Conservation (phyloP, 164 flowering plant genomes). For the Malania oleifera region DNA sequence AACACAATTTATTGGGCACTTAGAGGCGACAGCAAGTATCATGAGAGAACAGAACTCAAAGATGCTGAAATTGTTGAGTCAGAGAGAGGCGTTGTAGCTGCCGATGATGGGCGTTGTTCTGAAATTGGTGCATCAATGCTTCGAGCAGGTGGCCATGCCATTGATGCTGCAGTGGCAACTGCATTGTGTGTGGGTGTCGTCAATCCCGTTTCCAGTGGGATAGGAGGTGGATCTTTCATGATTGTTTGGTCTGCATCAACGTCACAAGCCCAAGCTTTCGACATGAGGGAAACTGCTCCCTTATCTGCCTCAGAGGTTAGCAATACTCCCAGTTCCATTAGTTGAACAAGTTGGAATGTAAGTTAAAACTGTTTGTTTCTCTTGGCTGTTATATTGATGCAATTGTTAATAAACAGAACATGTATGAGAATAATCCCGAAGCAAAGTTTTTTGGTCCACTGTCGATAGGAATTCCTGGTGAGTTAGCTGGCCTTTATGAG, state of each 20-base stretch:
- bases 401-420: constrained; percentile 42
- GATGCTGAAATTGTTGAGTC: constrained; percentile 45
- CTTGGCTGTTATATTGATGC: not conserved
- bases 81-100: constrained; percentile 70
- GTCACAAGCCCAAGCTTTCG: constrained; percentile 47
- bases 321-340: not conserved
- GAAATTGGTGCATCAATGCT: constrained; percentile 56
- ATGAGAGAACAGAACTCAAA: constrained; percentile 4
- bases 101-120: constrained; percentile 83
- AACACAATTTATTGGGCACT: constrained; percentile 7
- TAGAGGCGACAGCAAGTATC: constrained; percentile 9
- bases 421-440: constrained; percentile 54
- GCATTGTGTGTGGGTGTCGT: constrained; percentile 87
- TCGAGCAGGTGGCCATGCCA: constrained; percentile 67
- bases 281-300: constrained; percentile 92
- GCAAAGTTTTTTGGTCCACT: constrained; percentile 60
- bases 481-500: constrained; percentile 81
- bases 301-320: constrained; percentile 71
- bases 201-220: constrained; percentile 73
- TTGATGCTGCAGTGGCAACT: constrained; percentile 88
- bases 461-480: constrained; percentile 90
- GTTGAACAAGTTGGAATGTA: not conserved
- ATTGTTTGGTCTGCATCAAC: constrained; percentile 50
- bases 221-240: constrained; percentile 95
- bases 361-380: not conserved